Evolutionary conservation across 176 grass and related monocot species (phyloP).

Genomic region (Avena insularis): DNA sequence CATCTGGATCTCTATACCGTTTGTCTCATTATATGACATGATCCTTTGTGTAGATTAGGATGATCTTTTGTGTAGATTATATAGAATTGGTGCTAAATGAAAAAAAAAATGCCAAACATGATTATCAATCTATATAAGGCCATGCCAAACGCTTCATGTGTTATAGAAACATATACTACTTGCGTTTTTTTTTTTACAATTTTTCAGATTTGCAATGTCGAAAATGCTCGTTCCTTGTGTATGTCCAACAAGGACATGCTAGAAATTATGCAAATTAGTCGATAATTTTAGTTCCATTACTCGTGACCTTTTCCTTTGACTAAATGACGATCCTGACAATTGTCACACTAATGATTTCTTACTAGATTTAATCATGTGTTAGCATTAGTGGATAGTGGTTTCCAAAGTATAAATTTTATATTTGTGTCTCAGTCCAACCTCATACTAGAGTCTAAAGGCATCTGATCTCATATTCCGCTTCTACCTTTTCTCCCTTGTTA

Average conservation of each 20-base stretch:
- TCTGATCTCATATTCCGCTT: background rate
- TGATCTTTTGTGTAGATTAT: too few relatives aligned
- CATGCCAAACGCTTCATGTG: background rate
- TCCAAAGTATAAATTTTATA: background rate
- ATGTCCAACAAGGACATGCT: background rate
- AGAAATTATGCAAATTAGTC: background rate
- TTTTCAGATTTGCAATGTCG: background rate
- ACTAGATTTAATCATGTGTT: background rate
- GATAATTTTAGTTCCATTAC: background rate
- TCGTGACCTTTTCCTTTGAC: background rate
- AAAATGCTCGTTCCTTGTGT: background rate
- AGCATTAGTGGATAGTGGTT: background rate
- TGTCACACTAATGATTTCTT: background rate
- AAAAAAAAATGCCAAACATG: background rate
- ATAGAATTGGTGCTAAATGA: too few relatives aligned
- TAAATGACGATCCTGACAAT: background rate
- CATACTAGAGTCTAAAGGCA: background rate
- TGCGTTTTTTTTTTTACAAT: background rate
- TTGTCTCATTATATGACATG: too few relatives aligned
- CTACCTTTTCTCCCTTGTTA: background rate
- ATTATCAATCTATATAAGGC: background rate
- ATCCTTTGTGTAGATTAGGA: too few relatives aligned
- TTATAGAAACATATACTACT: background rate
- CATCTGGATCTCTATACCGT: too few relatives aligned
- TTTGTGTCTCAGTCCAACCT: background rate